Evolutionary conservation across 345 rosid genomes (phyloP).

Genomic region (Barbarea vulgaris): DNA sequence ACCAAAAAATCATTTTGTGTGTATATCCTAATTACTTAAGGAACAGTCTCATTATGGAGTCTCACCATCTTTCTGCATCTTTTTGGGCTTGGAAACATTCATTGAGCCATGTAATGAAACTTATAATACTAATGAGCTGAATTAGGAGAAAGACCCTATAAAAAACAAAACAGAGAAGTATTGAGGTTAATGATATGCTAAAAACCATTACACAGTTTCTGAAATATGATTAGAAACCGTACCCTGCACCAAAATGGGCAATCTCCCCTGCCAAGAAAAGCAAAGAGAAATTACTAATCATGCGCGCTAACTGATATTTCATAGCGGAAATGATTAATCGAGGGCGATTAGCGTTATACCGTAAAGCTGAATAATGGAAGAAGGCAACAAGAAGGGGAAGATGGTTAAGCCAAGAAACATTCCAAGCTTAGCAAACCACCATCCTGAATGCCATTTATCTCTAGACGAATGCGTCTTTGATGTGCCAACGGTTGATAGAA

Average conservation of each 20-base stretch:
- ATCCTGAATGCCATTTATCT: conserved; percentile 91
- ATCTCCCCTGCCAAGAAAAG: conserved; percentile 63
- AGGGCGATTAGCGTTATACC: conserved; percentile 49
- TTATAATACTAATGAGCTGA: conserved; percentile 85
- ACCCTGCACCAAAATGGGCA: conserved; percentile 99
- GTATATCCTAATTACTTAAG: not conserved
- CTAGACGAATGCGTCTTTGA: conserved; percentile 58
- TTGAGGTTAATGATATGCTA: not conserved
- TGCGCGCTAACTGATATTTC: not conserved
- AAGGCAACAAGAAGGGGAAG: conserved; percentile 69
- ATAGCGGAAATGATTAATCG: not conserved
- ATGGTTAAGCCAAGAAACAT: conserved; percentile 60
- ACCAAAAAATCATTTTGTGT: not conserved
- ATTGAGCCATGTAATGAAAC: conserved; percentile 86
- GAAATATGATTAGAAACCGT: conserved; percentile 23
- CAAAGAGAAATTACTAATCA: not conserved
- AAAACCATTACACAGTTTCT: conserved; percentile 28
- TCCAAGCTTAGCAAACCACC: conserved; percentile 76
- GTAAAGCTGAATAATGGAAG: conserved; percentile 65
- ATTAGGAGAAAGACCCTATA: conserved; percentile 94
- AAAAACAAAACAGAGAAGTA: conserved; percentile 24
- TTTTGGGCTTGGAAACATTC: conserved; percentile 66
- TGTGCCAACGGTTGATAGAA: conserved; percentile 66
- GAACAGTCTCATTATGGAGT: not conserved
- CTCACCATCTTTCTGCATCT: conserved; percentile 78